phyloP scores from a whole-genome alignment of 768 basidiomycete genomes.

The Leccinum rimulosum region DNA sequence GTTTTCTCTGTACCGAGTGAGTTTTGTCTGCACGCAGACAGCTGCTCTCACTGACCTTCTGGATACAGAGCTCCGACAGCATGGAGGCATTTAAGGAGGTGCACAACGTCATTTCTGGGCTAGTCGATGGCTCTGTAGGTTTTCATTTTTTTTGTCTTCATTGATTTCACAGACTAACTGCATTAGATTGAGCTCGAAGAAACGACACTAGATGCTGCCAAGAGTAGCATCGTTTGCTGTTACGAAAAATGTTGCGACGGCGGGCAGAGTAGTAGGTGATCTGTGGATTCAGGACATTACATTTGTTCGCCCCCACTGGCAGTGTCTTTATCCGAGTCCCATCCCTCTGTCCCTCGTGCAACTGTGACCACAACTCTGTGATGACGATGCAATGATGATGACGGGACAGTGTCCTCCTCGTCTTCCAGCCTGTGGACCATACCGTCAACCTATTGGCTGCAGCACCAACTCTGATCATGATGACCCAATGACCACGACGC shows the following conservation, averaged over 20 bases:
- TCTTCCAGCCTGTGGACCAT: no score
- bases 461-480: no score
- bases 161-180: slow-evolving; percentile 1
- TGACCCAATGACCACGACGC: no score
- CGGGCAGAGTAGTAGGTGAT: slow-evolving; percentile 74
- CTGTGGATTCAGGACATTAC: background rate
- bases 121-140: slow-evolving; percentile 80
- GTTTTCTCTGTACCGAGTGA: slow-evolving; percentile 77
- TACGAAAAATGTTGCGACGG: slow-evolving; percentile 78
- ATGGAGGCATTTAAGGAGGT: slow-evolving; percentile 81
- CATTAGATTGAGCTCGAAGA: slow-evolving; percentile 74
- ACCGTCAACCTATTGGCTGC: no score
- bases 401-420: no score
- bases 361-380: no score
- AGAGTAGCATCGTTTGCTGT: slow-evolving; percentile 89
- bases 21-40: slow-evolving; percentile 20
- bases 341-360: no score
- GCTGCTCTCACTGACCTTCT: slow-evolving; percentile 4
- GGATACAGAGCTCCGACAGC: slow-evolving; percentile 71
- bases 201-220: slow-evolving; percentile 83
- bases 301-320: slow-evolving; percentile 1
- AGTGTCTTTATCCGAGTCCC: no score
- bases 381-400: no score
- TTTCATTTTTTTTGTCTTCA: background rate
- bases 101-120: slow-evolving; percentile 67